A percentile compares a stretch with the other conserved stretches of the same genome.
These are phyloP conservation scores for Kregervanrija delftensis DNA, from an alignment of 805 yeast genomes.

Conservation along the genomic window DNA sequence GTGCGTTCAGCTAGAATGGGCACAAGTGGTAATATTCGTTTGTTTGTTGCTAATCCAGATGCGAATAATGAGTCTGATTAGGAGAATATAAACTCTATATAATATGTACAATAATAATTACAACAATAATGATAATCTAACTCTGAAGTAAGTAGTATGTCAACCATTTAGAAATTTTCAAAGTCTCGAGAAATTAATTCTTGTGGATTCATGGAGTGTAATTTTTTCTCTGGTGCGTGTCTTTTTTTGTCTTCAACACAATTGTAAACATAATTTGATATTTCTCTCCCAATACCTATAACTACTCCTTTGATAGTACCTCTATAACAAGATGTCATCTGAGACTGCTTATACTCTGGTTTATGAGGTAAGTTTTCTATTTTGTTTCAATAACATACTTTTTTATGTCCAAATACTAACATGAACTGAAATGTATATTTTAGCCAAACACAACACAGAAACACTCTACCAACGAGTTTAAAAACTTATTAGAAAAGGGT, in stretches of 20 bases:
- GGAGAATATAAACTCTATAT: conserved; percentile 1
- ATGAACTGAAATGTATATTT: neutral
- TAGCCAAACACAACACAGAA: conserved; percentile 56
- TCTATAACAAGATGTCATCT: conserved; percentile 16
- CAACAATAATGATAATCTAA: too few species aligned
- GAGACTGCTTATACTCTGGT: conserved; percentile 67
- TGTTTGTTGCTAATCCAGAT: conserved; percentile 57
- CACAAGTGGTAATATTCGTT: conserved; percentile 2
- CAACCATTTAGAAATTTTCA: too few species aligned
- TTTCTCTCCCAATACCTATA: too few species aligned
- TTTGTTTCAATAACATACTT: neutral
- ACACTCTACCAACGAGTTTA: conserved; percentile 66
- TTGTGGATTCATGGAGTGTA: too few species aligned
- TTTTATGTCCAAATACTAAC: conserved; percentile 7
- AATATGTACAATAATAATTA: neutral
- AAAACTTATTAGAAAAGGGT: conserved; percentile 76
- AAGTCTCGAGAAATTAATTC: too few species aligned
- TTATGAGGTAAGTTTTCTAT: conserved; percentile 40
- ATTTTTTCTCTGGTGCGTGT: too few species aligned
- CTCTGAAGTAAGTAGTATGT: too few species aligned
- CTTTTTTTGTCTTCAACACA: neutral
- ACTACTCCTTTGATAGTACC: too few species aligned
- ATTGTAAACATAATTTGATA: too few species aligned
- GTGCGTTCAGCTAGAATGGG: conserved; percentile 22
- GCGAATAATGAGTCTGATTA: conserved; percentile 30